These are phyloP conservation scores for Lachnellula suecica DNA, from an alignment of 2,329 filamentous ascomycete genomes.

Conservation along the genomic window DNA sequence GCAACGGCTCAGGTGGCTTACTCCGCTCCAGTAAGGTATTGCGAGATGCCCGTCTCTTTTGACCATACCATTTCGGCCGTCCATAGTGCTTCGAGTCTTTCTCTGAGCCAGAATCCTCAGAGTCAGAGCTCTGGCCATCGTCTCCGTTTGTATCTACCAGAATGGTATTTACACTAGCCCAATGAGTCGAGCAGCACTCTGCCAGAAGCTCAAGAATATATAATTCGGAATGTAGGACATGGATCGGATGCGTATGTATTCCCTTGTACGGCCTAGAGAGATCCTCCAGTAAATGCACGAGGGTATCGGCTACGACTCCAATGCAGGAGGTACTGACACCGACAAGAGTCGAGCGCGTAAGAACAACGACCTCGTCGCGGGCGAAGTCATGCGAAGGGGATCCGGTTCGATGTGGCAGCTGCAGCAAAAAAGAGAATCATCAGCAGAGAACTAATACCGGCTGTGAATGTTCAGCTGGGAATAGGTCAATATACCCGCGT, in stretches of 20 bases:
- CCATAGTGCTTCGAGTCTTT: slow-evolving; percentile 8
- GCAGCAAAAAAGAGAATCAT: slow-evolving; percentile 7
- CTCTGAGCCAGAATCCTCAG: slow-evolving; percentile 22
- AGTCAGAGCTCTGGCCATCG: slow-evolving; percentile 21
- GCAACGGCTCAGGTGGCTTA: slow-evolving; percentile 37
- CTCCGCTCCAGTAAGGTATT: slow-evolving; percentile 23
- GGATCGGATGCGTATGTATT: slow-evolving; percentile 52
- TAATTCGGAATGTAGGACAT: slow-evolving; percentile 63
- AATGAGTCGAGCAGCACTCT: slow-evolving; percentile 64
- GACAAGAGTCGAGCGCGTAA: slow-evolving; percentile 61
- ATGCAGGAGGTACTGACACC: slow-evolving; percentile 57
- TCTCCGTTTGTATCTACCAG: slow-evolving; percentile 11
- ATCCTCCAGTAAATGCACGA: slow-evolving; percentile 58
- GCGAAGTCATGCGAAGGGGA: slow-evolving; percentile 54
- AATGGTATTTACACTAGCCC: slow-evolving; percentile 44
- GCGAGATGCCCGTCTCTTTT: slow-evolving; percentile 25
- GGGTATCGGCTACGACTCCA: slow-evolving; percentile 52
- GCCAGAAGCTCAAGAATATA: slow-evolving; percentile 63
- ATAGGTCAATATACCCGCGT: slow-evolving; percentile 49
- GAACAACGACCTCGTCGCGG: slow-evolving; percentile 60
- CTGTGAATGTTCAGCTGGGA: background rate
- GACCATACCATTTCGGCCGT: slow-evolving; percentile 5
- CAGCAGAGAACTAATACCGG: slow-evolving; percentile 7
- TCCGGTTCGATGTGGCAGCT: slow-evolving; percentile 65
- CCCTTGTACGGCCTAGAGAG: slow-evolving; percentile 53